Base-by-base conservation (phyloP, 2,329 filamentous ascomycete species). In the Cordyceps javanica region DNA sequence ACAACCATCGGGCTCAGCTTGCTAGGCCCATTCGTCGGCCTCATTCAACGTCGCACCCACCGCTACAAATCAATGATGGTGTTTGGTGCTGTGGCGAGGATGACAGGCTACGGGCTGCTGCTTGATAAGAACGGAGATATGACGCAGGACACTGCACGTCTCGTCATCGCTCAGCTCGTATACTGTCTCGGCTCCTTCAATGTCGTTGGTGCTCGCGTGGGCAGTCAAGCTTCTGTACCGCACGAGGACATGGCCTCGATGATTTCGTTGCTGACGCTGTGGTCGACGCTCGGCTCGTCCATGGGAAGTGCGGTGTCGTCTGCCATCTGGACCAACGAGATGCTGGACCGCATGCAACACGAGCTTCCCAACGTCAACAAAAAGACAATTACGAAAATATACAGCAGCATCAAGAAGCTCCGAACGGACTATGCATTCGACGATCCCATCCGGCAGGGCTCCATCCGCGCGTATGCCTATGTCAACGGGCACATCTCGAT, bases 11-110 rank as follows among this genome's bases (percentile, higher is more conserved):
- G 68, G 0, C 69, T 76, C 21, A 67, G 70, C 36, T 39, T 75
- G 3, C 38, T 74, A 2, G 67, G 72, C 0, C n/a, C n/a, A n/a
- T n/a, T n/a, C n/a, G n/a, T n/a, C n/a, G n/a, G n/a, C n/a, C n/a
- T n/a, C n/a, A n/a, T n/a, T n/a, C n/a, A n/a, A n/a, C n/a, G n/a
- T n/a, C n/a, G n/a, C n/a, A n/a, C n/a, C n/a, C n/a, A 76, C 55
- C 68, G 73, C 1, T 77, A 76, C 69, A 76, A 75, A 65, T 62
- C 65, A 4, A 52, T 76, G 19, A 72, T 72, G 70, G 58, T 76
- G 25, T 64, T 75, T 32, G 72, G 67, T 4, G 42, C 57, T 74
- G 6, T 62, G 72, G 3, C 58, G 23, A 60, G 62, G 3, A 53
- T 59, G 10, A 60, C 62, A 38, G 66, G 65, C 7, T 57, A 72